A percentile compares a stretch with the other conserved stretches of the same genome.
Conservation (phyloP, 1,284 basidiomycete genomes). For the Cystobasidiaceae sp. region DNA sequence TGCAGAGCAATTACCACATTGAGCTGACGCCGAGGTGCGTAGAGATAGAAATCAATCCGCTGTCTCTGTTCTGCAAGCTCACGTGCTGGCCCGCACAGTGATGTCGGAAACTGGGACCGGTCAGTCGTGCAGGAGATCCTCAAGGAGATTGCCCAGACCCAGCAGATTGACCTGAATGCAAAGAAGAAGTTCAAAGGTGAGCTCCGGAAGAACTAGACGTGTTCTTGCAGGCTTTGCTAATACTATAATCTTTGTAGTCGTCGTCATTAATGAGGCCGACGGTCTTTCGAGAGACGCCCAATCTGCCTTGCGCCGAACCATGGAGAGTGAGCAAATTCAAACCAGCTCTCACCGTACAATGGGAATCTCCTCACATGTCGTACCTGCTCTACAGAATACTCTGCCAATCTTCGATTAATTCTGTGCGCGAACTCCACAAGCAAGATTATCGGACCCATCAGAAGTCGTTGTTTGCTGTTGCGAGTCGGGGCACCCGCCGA, state of each 20-base stretch:
- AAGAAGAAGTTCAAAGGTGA: conserved; percentile 94
- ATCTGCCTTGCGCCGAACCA: conserved; percentile 91
- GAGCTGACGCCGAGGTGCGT: conserved; percentile 91
- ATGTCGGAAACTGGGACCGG: conserved; percentile 93
- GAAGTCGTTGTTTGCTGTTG: conserved; percentile 87
- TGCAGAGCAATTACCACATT: conserved; percentile 95
- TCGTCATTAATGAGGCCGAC: conserved; percentile 97
- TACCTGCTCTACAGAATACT: conserved; percentile 62
- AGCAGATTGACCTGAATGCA: conserved; percentile 92
- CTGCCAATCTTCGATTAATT: conserved; percentile 94
- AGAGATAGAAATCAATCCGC: neutral
- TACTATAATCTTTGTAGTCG: conserved; percentile 56
- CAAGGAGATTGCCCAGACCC: conserved; percentile 98
- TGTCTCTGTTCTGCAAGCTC: conserved; percentile 4
- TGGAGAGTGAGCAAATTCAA: conserved; percentile 63
- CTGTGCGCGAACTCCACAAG: conserved; percentile 97
- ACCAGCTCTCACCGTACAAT: neutral
- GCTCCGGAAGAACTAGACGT: conserved; percentile 31
- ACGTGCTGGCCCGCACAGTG: conserved; percentile 53
- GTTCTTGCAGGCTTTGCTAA: neutral
- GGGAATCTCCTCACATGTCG: conserved; percentile 1
- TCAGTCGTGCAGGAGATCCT: conserved; percentile 94
- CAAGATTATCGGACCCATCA: conserved; percentile 94
- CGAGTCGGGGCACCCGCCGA: conserved; percentile 81
- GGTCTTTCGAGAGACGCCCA: conserved; percentile 91